A percentile compares a stretch with the other conserved stretches of the same genome.
phyloP scores from a whole-genome alignment of 495 filamentous ascomycete genomes.

The Aspergillus nanangensis region DNA sequence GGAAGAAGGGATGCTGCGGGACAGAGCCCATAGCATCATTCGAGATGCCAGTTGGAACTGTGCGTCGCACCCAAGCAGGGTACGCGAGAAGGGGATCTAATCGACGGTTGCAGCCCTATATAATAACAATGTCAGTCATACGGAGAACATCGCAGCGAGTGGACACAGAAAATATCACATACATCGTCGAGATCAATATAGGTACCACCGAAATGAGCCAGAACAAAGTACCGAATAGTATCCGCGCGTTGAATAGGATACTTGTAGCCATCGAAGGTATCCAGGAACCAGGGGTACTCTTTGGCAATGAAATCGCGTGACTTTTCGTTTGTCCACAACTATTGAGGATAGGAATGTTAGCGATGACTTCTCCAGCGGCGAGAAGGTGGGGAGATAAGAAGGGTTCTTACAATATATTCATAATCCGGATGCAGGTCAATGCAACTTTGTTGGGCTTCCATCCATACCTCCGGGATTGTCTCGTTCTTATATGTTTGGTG shows the following conservation, averaged over 20 bases:
- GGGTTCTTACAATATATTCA: conserved; percentile 66
- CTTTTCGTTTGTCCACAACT: conserved; percentile 86
- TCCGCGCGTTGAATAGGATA: conserved; percentile 85
- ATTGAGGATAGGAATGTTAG: conserved; percentile 13
- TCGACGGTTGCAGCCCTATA: conserved; percentile 73
- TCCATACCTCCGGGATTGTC: conserved; percentile 71
- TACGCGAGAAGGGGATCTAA: conserved; percentile 79
- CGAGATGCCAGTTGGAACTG: conserved; percentile 76
- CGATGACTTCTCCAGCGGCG: not conserved
- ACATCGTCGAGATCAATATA: conserved; percentile 91
- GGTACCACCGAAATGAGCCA: conserved; percentile 77
- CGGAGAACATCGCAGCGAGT: not conserved
- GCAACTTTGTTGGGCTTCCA: conserved; percentile 67
- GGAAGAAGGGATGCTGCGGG: conserved; percentile 81
- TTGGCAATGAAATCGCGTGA: conserved; percentile 70
- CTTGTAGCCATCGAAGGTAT: conserved; percentile 74
- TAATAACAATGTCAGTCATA: conserved; percentile 2
- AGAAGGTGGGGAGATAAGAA: not conserved
- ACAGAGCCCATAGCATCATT: conserved; percentile 85
- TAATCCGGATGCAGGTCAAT: conserved; percentile 72
- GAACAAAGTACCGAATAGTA: conserved; percentile 82
- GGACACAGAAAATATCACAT: conserved; percentile 24
- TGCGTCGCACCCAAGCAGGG: conserved; percentile 76
- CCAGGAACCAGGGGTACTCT: conserved; percentile 84
- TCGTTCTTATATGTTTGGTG: conserved; percentile 84